Evolutionary conservation across 805 yeast genomes (phyloP).

Genomic region (Saccharomycopsis vini): DNA sequence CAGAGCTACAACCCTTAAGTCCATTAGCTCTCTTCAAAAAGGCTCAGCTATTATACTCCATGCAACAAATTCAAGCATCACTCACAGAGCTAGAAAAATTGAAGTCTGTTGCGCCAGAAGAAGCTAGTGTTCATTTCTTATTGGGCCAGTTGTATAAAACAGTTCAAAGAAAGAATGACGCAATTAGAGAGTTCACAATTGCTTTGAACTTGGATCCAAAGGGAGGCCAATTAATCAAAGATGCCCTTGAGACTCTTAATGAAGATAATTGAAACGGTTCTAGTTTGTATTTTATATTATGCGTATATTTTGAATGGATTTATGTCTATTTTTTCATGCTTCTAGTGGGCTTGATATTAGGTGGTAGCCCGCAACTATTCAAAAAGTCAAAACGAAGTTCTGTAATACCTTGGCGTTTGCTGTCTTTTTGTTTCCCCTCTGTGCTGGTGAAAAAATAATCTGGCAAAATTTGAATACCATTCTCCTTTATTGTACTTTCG

Average conservation of each 20-base stretch:
- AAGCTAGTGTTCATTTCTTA: conserved; percentile 84
- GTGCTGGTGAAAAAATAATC: conserved; percentile 15
- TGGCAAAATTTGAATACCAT: conserved; percentile 21
- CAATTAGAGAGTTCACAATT: conserved; percentile 76
- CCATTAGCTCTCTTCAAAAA: conserved; percentile 83
- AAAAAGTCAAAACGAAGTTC: conserved; percentile 13
- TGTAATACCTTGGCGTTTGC: conserved; percentile 16
- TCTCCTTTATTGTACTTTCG: conserved; percentile 30
- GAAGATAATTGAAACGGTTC: conserved; percentile 1
- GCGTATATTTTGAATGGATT: background rate
- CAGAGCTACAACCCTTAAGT: conserved; percentile 73
- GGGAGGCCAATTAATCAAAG: conserved; percentile 76
- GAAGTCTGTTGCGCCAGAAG: conserved; percentile 79
- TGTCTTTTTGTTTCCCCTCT: background rate
- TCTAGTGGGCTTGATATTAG: conserved; percentile 7
- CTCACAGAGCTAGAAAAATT: conserved; percentile 65
- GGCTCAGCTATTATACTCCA: conserved; percentile 68
- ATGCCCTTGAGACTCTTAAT: conserved; percentile 56
- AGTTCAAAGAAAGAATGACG: conserved; percentile 63
- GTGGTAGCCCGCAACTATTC: conserved; percentile 14
- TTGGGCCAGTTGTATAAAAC: conserved; percentile 81
- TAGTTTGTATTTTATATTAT: background rate
- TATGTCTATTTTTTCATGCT: conserved; percentile 4
- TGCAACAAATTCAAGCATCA: conserved; percentile 67
- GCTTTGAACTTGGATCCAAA: conserved; percentile 91